Conservation (phyloP, 2,329 filamentous ascomycete genomes). For the Metarhizium sp. region DNA sequence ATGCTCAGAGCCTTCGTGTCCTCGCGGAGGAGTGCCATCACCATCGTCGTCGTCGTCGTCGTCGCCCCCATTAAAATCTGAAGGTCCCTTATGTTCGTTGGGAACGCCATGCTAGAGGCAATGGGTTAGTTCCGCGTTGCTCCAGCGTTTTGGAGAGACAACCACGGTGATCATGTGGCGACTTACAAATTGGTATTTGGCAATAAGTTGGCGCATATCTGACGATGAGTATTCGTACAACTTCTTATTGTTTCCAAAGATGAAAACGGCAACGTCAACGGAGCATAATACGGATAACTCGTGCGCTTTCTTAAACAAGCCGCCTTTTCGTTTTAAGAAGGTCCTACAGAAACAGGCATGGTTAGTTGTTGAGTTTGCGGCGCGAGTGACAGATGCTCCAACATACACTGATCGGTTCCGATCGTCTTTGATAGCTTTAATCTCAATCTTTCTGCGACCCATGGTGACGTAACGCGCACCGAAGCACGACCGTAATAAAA, state of each 20-base stretch:
- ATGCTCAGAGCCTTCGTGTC: constrained; percentile 45
- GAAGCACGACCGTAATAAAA: constrained; percentile 1
- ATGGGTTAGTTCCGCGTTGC: constrained; percentile 7
- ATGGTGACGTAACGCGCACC: constrained; percentile 38
- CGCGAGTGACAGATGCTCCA: neutral
- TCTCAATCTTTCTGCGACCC: constrained; percentile 99
- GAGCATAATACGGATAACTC: constrained; percentile 97
- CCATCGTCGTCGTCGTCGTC: constrained; percentile 74
- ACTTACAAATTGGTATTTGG: constrained; percentile 83
- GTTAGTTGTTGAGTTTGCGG: neutral
- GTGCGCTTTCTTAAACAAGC: constrained; percentile 98
- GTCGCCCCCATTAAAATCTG: constrained; percentile 80
- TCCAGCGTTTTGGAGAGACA: neutral
- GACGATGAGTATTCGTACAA: constrained; percentile 94
- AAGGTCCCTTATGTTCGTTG: constrained; percentile 92
- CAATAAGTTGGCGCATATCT: constrained; percentile 86
- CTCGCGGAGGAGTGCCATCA: constrained; percentile 60
- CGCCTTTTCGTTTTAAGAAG: constrained; percentile 96
- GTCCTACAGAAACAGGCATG: constrained; percentile 47
- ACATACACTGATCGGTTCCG: constrained; percentile 94
- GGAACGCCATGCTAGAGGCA: constrained; percentile 69
- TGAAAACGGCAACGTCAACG: constrained; percentile 96
- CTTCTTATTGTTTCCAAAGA: constrained; percentile 98
- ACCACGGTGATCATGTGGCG: neutral
- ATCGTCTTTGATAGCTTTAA: constrained; percentile 99